A percentile compares a stretch with the other conserved stretches of the same genome.
phyloP scores from a whole-genome alignment of 202 grass and related monocot species.

The Zizania palustris region DNA sequence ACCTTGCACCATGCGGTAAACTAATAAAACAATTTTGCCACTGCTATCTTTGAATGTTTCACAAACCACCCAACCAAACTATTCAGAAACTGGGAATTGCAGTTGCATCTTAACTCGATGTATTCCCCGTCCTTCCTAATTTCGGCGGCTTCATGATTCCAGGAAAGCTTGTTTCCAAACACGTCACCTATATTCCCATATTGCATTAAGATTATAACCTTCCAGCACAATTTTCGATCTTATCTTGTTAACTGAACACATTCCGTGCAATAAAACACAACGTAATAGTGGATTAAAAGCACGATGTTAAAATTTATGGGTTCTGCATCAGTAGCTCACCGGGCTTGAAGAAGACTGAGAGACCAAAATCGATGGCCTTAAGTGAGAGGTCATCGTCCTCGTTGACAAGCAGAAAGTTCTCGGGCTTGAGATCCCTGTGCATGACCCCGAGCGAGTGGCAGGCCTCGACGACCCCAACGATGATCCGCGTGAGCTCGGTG shows the following conservation, averaged over 20 bases:
- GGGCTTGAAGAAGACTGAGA: slow-evolving; percentile 93
- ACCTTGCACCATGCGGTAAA: background rate
- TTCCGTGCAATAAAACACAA: slow-evolving; percentile 20
- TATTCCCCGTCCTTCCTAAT: no score
- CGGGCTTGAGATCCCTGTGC: slow-evolving; percentile 89
- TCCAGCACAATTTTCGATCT: background rate
- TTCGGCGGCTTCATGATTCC: no score
- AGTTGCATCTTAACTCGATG: background rate
- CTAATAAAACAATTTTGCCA: background rate
- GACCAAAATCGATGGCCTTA: slow-evolving; percentile 92
- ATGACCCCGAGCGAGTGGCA: slow-evolving; percentile 94
- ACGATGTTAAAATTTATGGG: background rate
- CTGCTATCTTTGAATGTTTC: slow-evolving; percentile 23
- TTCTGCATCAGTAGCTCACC: slow-evolving; percentile 39
- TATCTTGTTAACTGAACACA: background rate
- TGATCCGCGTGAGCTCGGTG: slow-evolving; percentile 72
- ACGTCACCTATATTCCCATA: slow-evolving; percentile 22
- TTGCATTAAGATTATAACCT: background rate
- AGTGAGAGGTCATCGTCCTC: slow-evolving; percentile 79
- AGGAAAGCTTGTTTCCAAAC: background rate
- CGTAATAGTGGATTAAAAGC: slow-evolving; percentile 12
- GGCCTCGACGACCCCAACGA: slow-evolving; percentile 82
- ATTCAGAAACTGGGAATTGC: slow-evolving; percentile 7
- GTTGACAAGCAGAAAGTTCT: slow-evolving; percentile 84
- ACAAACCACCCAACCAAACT: background rate